A percentile compares a stretch with the other conserved stretches of the same genome.
Evolutionary conservation across 495 filamentous ascomycete genomes (phyloP).

Genomic region (Bombardia bombarda): DNA sequence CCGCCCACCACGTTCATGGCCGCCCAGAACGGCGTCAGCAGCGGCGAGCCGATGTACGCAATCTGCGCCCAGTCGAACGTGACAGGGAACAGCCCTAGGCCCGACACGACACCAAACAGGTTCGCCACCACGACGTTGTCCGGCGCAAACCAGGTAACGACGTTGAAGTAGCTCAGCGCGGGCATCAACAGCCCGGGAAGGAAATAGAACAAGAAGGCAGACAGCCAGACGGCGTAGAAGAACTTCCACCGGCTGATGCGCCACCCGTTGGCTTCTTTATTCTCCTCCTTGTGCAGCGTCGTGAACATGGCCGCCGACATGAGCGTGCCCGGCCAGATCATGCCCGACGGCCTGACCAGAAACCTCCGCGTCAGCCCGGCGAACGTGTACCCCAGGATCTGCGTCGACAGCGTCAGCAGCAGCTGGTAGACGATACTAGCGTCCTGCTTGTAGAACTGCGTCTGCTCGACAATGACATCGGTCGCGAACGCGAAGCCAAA

Average conservation of each 20-base stretch:
- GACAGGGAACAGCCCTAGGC: slow-evolving; percentile 75
- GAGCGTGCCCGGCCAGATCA: slow-evolving; percentile 88
- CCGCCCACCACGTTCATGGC: slow-evolving; percentile 82
- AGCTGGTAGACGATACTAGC: slow-evolving; percentile 67
- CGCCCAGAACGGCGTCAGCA: slow-evolving; percentile 87
- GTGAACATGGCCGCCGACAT: slow-evolving; percentile 83
- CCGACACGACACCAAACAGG: slow-evolving; percentile 76
- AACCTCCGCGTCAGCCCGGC: slow-evolving; percentile 71
- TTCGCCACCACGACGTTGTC: slow-evolving; percentile 70
- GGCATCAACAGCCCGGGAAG: slow-evolving; percentile 78
- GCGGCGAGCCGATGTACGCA: slow-evolving; percentile 80
- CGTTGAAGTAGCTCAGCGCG: slow-evolving; percentile 82
- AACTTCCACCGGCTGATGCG: slow-evolving; percentile 71
- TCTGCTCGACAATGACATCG: slow-evolving; percentile 81
- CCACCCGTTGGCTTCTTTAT: slow-evolving; percentile 78
- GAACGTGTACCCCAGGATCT: slow-evolving; percentile 78
- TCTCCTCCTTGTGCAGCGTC: slow-evolving; percentile 77
- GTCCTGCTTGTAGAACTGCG: slow-evolving; percentile 78
- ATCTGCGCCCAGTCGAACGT: slow-evolving; percentile 95
- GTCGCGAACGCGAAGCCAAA: slow-evolving; percentile 84
- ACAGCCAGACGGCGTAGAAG: slow-evolving; percentile 64
- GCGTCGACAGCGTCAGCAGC: slow-evolving; percentile 72
- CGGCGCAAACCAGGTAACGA: slow-evolving; percentile 86
- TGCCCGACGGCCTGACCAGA: slow-evolving; percentile 74
- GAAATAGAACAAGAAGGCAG: slow-evolving; percentile 71